Evolutionary conservation across 2,329 filamentous ascomycete genomes (phyloP).

Genomic region (Fusarium nygamai): DNA sequence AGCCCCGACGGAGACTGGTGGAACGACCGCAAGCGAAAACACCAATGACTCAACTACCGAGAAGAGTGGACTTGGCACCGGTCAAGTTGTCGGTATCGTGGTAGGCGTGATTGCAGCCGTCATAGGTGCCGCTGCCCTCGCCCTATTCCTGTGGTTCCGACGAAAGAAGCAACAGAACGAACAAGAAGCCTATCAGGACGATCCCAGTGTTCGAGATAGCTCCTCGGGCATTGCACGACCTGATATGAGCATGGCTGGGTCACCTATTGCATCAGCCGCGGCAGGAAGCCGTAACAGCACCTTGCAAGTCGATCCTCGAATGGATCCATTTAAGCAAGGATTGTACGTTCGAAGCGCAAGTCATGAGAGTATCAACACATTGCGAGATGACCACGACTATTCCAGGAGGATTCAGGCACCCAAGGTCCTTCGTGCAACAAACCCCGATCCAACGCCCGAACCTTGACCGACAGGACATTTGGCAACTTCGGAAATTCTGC

Average conservation of each 20-base stretch:
- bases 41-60: constrained; percentile 22
- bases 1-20: constrained; percentile 52
- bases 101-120: constrained; percentile 60
- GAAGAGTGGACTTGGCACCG: constrained; percentile 52
- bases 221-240: constrained; percentile 60
- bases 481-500: not conserved
- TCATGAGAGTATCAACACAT: constrained; percentile 70
- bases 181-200: constrained; percentile 55
- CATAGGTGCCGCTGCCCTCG: constrained; percentile 49
- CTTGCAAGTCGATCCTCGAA: constrained; percentile 69
- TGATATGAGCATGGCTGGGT: constrained; percentile 53
- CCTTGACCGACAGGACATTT: not conserved
- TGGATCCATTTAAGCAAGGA: constrained; percentile 68
- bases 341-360: constrained; percentile 68
- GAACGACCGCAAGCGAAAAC: constrained; percentile 33
- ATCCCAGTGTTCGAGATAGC: constrained; percentile 60
- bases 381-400: constrained; percentile 73
- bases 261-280: constrained; percentile 45
- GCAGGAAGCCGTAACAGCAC: constrained; percentile 62
- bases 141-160: constrained; percentile 56
- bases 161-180: constrained; percentile 56
- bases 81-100: constrained; percentile 62
- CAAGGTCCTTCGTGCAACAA: constrained; percentile 69
- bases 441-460: constrained; percentile 62
- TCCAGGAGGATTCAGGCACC: constrained; percentile 67